These are phyloP conservation scores for Neofusicoccum ribis DNA, from an alignment of 2,329 filamentous ascomycete genomes.

Conservation along the genomic window DNA sequence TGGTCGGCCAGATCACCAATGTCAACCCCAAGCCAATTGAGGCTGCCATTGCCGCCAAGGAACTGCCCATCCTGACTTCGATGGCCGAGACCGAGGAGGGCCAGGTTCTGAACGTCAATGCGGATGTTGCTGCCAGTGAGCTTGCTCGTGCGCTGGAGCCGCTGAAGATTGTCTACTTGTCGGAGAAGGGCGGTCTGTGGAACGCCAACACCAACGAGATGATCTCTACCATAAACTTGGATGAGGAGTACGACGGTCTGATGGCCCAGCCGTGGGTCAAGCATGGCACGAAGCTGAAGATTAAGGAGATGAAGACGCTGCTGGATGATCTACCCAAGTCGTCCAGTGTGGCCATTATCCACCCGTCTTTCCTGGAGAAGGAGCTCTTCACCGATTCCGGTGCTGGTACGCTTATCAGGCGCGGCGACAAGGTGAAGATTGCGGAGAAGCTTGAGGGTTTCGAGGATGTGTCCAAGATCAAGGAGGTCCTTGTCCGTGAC, in stretches of 20 bases:
- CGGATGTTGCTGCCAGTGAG: conserved; percentile 93
- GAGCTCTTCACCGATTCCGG: conserved; percentile 96
- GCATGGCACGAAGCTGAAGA: conserved; percentile 93
- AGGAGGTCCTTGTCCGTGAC: conserved; percentile 79
- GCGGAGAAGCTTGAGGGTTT: conserved; percentile 73
- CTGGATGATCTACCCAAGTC: conserved; percentile 84
- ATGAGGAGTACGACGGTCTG: conserved; percentile 90
- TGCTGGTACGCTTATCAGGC: conserved; percentile 86
- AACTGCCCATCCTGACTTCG: conserved; percentile 89
- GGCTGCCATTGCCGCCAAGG: conserved; percentile 81
- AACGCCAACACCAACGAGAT: conserved; percentile 92
- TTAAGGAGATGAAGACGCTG: conserved; percentile 94
- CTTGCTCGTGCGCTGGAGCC: conserved; percentile 86
- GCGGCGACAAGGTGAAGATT: conserved; percentile 84
- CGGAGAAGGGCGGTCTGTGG: conserved; percentile 94
- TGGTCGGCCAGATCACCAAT: conserved; percentile 91
- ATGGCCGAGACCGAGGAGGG: conserved; percentile 94
- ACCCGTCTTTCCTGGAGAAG: conserved; percentile 92
- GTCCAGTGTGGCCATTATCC: conserved; percentile 95
- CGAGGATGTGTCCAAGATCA: conserved; percentile 72
- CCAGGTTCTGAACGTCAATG: conserved; percentile 94
- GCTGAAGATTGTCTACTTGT: conserved; percentile 97
- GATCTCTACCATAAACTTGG: conserved; percentile 95
- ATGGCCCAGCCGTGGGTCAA: conserved; percentile 95
- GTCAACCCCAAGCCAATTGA: conserved; percentile 91